phyloP scores from a whole-genome alignment of 2,329 filamentous ascomycete species.

The Cordyceps pruinosa region DNA sequence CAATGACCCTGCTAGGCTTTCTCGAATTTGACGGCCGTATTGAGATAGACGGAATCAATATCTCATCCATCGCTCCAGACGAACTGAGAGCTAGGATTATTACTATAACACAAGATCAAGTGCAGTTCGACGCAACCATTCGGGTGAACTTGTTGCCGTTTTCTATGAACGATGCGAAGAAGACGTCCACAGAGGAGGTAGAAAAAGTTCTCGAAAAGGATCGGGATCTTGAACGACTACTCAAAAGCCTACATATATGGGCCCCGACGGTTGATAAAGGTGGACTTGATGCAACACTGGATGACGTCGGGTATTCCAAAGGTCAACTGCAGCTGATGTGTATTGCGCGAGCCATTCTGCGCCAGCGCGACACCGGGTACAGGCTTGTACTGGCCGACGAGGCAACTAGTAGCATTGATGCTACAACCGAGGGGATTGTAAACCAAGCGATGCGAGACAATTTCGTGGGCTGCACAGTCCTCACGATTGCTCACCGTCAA shows the following conservation, averaged over 20 bases:
- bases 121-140: conserved; percentile 35
- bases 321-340: conserved; percentile 9
- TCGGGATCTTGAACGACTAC: conserved; percentile 25
- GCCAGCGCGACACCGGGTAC: conserved; percentile 13
- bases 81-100: conserved; percentile 34
- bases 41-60: conserved; percentile 34
- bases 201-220: no score
- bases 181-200: conserved; percentile 20
- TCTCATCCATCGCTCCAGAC: conserved; percentile 32
- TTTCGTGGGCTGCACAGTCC: neutral
- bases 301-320: conserved; percentile 26
- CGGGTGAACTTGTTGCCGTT: conserved; percentile 38
- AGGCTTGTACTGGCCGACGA: conserved; percentile 1
- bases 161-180: neutral
- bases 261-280: conserved; percentile 26
- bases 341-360: conserved; percentile 7
- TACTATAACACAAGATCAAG: conserved; percentile 39
- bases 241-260: conserved; percentile 36
- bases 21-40: conserved; percentile 30
- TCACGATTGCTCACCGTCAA: conserved; percentile 1
- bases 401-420: conserved; percentile 5
- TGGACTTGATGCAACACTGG: conserved; percentile 27
- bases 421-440: neutral
- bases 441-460: neutral
- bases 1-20: conserved; percentile 38